phyloP scores from a whole-genome alignment of 2,329 filamentous ascomycete genomes.

The Cladophialophora chaetospira region DNA sequence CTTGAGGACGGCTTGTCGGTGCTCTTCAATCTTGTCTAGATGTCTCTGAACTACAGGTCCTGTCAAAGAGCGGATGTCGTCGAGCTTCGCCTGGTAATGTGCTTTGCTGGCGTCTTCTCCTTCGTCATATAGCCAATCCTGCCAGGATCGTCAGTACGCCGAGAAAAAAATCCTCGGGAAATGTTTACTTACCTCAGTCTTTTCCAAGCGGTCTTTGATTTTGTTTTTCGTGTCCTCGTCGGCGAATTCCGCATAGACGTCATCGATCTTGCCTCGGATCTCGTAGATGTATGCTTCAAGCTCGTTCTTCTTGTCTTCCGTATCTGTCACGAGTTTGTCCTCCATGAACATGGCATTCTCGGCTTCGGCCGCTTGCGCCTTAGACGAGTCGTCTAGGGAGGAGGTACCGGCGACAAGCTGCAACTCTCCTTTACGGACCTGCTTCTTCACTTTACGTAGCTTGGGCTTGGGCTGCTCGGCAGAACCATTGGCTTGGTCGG shows the following conservation, averaged over 20 bases:
- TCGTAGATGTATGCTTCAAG: slow-evolving; percentile 98
- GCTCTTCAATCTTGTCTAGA: slow-evolving; percentile 89
- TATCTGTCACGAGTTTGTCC: slow-evolving; percentile 97
- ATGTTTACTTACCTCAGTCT: slow-evolving; percentile 71
- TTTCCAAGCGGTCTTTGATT: slow-evolving; percentile 78
- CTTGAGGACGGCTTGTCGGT: slow-evolving; percentile 71
- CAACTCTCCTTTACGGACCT: slow-evolving; percentile 94
- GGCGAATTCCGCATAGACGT: slow-evolving; percentile 83
- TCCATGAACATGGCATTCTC: slow-evolving; percentile 93
- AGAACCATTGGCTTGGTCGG: slow-evolving; percentile 64
- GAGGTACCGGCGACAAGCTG: slow-evolving; percentile 82
- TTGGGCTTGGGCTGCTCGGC: slow-evolving; percentile 69
- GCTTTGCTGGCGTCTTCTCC: slow-evolving; percentile 94
- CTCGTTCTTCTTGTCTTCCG: slow-evolving; percentile 99
- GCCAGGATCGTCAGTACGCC: slow-evolving; percentile 33
- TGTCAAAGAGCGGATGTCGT: slow-evolving; percentile 87
- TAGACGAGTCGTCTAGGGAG: slow-evolving; percentile 70
- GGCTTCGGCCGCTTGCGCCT: slow-evolving; percentile 72
- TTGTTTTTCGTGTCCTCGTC: slow-evolving; percentile 90
- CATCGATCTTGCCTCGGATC: slow-evolving; percentile 90
- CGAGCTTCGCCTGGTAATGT: slow-evolving; percentile 90
- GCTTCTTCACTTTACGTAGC: slow-evolving; percentile 98
- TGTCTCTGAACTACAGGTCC: slow-evolving; percentile 92
- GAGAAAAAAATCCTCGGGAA: not conserved
- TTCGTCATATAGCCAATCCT: slow-evolving; percentile 99